Percentiles rank a stretch among this genome's conserved stretches.
Evolutionary conservation across 164 flowering plant species (phyloP).

Genomic region (Hamamelis virginiana): DNA sequence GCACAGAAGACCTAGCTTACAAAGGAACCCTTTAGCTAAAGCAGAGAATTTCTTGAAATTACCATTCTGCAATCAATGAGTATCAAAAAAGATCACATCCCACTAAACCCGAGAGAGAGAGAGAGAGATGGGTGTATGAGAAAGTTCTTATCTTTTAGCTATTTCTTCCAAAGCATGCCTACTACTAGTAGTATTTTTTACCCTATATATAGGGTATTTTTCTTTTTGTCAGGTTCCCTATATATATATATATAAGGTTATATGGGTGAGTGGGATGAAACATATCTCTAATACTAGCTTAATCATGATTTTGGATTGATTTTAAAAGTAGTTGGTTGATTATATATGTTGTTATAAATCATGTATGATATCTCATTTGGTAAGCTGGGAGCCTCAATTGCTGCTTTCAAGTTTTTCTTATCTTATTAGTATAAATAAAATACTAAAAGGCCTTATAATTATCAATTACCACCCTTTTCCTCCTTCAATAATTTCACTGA

Average conservation of each 20-base stretch:
- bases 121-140: neutral
- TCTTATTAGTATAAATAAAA: no score
- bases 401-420: neutral
- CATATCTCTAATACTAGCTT: neutral
- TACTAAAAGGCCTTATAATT: neutral
- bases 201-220: neutral
- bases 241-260: no score
- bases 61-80: neutral
- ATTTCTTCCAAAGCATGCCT: neutral
- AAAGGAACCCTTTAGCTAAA: neutral
- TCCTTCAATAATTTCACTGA: no score
- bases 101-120: neutral
- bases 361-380: neutral
- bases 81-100: neutral
- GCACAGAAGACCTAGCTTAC: neutral
- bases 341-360: neutral
- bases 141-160: conserved; percentile 7
- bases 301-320: conserved; percentile 1
- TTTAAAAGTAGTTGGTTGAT: neutral
- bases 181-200: neutral
- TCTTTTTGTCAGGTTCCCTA: neutral
- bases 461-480: no score
- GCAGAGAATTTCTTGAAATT: neutral
- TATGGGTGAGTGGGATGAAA: no score
- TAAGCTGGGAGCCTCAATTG: neutral